Conservation (phyloP, 2,329 filamentous ascomycete species). For the Sporothrix globosa region DNA sequence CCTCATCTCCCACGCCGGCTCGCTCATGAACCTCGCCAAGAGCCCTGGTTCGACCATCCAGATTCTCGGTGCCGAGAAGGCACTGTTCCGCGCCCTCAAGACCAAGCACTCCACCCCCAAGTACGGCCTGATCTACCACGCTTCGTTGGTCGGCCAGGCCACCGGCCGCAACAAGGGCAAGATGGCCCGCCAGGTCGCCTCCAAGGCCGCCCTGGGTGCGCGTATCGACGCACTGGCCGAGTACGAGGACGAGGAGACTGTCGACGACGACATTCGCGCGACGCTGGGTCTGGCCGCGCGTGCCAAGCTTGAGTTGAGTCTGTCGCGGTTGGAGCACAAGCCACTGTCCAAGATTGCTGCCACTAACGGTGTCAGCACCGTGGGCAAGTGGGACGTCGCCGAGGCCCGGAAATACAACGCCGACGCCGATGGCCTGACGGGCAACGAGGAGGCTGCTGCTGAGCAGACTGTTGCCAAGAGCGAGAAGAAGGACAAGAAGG, state of each 20-base stretch:
- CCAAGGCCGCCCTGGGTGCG: constrained; percentile 89
- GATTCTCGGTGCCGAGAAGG: constrained; percentile 98
- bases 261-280: constrained; percentile 85
- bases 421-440: constrained; percentile 83
- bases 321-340: constrained; percentile 85
- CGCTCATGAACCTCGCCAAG: constrained; percentile 92
- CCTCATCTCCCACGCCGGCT: constrained; percentile 92
- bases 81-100: constrained; percentile 95
- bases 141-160: constrained; percentile 92
- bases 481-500: constrained; percentile 43
- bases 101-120: constrained; percentile 99
- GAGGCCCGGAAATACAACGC: constrained; percentile 93
- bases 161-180: constrained; percentile 99
- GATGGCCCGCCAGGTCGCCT: constrained; percentile 93
- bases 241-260: constrained; percentile 71
- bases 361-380: constrained; percentile 48
- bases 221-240: constrained; percentile 88
- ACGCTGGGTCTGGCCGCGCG: constrained; percentile 74
- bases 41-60: constrained; percentile 94
- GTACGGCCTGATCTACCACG: constrained; percentile 93
- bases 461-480: constrained; percentile 48
- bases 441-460: constrained; percentile 64
- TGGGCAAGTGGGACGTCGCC: constrained; percentile 86
- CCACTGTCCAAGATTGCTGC: constrained; percentile 64
- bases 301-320: constrained; percentile 73